A percentile compares a stretch with the other conserved stretches of the same genome.
Conservation (phyloP, 495 filamentous ascomycete genomes). For the Penicillium daleae region DNA sequence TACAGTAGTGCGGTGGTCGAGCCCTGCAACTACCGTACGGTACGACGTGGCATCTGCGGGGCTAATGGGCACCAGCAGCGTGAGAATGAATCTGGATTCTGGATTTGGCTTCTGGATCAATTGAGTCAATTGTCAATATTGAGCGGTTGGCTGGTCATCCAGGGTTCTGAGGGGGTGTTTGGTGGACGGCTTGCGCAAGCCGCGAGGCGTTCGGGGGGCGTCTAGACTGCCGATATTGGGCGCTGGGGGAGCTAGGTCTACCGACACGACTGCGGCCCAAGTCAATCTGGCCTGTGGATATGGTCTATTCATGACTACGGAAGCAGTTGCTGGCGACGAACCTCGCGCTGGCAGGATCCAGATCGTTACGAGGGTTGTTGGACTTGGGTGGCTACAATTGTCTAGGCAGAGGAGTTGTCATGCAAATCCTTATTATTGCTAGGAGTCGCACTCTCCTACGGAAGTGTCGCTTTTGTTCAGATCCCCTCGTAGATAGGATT, state of each 20-base stretch:
- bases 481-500: neutral
- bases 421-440: neutral
- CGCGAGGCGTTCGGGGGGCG: neutral
- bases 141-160: neutral
- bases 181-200: neutral
- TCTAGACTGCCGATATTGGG: neutral
- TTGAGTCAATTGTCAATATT: neutral
- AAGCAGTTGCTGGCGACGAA: conserved; percentile 3
- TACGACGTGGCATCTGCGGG: conserved; percentile 1
- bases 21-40: too few relatives aligned
- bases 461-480: too few relatives aligned
- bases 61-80: neutral
- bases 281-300: neutral
- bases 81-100: neutral
- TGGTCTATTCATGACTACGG: conserved; percentile 5
- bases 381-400: neutral
- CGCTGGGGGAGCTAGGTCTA: neutral
- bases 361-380: conserved; percentile 4
- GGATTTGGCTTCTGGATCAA: too few relatives aligned
- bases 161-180: neutral
- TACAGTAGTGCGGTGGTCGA: neutral
- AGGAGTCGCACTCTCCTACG: neutral
- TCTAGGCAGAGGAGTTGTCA: neutral
- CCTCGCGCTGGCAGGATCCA: conserved; percentile 11
- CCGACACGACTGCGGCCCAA: neutral